Evolutionary conservation across 306 rosid species (phyloP).

Genomic region (Arachis stenosperma): DNA sequence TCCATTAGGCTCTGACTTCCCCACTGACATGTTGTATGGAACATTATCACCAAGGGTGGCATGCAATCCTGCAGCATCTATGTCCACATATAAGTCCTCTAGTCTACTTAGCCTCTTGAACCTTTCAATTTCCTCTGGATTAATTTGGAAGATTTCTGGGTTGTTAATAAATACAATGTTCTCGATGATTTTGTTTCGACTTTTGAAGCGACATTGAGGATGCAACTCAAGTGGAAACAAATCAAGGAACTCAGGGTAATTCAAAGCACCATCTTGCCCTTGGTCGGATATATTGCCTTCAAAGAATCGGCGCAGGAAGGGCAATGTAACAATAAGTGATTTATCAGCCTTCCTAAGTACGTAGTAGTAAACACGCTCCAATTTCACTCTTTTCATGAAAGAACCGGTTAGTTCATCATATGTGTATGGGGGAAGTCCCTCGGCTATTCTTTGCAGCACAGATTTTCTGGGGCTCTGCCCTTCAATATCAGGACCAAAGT

Average conservation of each 20-base stretch:
- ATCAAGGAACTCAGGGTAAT: conserved; percentile 62
- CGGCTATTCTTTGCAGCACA: conserved; percentile 63
- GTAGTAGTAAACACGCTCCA: conserved; percentile 51
- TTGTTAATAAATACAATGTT: conserved; percentile 49
- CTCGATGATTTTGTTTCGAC: conserved; percentile 36
- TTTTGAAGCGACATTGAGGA: conserved; percentile 43
- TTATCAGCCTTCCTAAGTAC: conserved; percentile 59
- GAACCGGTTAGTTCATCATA: conserved; percentile 50
- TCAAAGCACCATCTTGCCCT: conserved; percentile 36
- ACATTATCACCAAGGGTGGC: conserved; percentile 17
- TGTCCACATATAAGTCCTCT: conserved; percentile 54
- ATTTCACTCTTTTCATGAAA: conserved; percentile 45
- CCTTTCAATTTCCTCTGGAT: conserved; percentile 59
- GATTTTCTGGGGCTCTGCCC: conserved; percentile 47
- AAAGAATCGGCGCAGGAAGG: conserved; percentile 48
- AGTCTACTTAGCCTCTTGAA: conserved; percentile 73
- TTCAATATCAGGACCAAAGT: conserved; percentile 69
- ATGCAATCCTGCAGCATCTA: conserved; percentile 47
- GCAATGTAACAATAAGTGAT: conserved; percentile 43
- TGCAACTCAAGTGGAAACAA: conserved; percentile 58
- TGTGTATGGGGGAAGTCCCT: conserved; percentile 68
- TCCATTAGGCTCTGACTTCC: conserved; percentile 38
- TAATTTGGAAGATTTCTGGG: conserved; percentile 46
- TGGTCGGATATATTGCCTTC: conserved; percentile 43
- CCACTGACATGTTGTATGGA: conserved; percentile 1